Evolutionary conservation across 1,284 basidiomycete genomes (phyloP).

Genomic region (Omphalotus olearius): DNA sequence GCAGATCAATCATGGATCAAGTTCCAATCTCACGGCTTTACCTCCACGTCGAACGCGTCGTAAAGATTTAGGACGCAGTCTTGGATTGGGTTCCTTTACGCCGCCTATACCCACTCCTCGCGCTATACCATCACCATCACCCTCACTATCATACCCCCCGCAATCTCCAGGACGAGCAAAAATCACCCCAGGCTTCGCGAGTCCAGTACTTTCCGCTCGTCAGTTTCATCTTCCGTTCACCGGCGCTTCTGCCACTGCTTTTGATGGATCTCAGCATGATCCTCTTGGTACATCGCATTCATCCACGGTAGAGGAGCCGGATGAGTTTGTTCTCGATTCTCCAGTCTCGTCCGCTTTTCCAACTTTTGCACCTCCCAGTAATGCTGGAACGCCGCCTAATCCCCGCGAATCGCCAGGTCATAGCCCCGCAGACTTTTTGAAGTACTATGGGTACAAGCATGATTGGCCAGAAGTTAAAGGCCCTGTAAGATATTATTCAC

Average conservation of each 20-base stretch:
- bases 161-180: constrained; percentile 16
- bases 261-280: constrained; percentile 12
- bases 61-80: constrained; percentile 7
- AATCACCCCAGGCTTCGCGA: constrained; percentile 19
- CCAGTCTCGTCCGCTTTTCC: constrained; percentile 28
- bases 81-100: constrained; percentile 2
- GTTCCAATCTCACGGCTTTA: constrained; percentile 19
- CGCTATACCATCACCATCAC: constrained; percentile 21
- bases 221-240: constrained; percentile 25
- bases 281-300: constrained; percentile 17
- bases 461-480: not conserved
- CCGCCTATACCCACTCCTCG: constrained; percentile 18
- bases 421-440: constrained; percentile 8
- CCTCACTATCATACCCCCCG: constrained; percentile 7
- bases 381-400: constrained; percentile 2
- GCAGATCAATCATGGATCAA: not conserved
- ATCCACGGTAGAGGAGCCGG: constrained; percentile 6
- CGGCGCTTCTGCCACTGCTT: constrained; percentile 10
- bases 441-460: constrained; percentile 8
- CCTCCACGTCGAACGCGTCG: constrained; percentile 17
- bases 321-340: constrained; percentile 8
- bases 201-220: constrained; percentile 18
- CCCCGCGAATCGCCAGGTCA: constrained; percentile 4
- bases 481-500: constrained; percentile 1
- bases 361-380: constrained; percentile 26